Base-by-base conservation (phyloP, 805 yeast species). In the Kurtzmaniella fragi region DNA sequence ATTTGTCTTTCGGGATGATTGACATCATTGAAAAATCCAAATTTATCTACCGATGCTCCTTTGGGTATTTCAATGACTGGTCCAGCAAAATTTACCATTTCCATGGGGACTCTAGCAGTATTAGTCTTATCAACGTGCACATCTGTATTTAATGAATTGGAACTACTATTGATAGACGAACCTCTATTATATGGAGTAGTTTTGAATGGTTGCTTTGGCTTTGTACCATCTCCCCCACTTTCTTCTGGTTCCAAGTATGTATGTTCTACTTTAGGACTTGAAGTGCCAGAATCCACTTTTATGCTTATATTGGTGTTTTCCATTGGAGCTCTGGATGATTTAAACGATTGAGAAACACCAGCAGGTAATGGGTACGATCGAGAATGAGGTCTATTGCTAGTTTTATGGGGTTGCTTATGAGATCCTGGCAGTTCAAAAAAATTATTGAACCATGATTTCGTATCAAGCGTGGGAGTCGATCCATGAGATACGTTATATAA, bases 1-100 rank as follows among this genome's bases (percentile, higher is more conserved):
- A 5, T 20, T 20, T 20, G 25, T 20, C 25, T 8, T 8, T 20
- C 25, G 5, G 25, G 25, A 8, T 20, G 33, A 15, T 41, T 33
- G 11, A 40, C 38, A 38, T 53, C 65, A 36, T 49, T 64, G 26
- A 74, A 57, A 46, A 76, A 75, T 1, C 81, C 81, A 52, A 66
- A 75, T 44, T 68, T 58, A 50, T 75, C 80, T 10, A 75, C 62
- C 28, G 64, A 52, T 2, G 53, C 54, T 1, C 34, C 35, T 20
- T 14, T 32, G 10, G 28, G 17, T n/a, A 37, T 32, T 8, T 37
- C 30, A 30, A 31, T 37, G 2, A 20, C 8, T 20, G 25, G 25
- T 5, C 25, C 23, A 5, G 39, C 43, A 1, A 59, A 48, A 28
- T 50, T 54, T 17, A 69, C 72, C 51, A 74, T 57, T 45, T 74